A percentile compares a stretch with the other conserved stretches of the same genome.
Evolutionary conservation across 2,329 filamentous ascomycete genomes (phyloP).

Genomic region (Colletotrichum somersetense): DNA sequence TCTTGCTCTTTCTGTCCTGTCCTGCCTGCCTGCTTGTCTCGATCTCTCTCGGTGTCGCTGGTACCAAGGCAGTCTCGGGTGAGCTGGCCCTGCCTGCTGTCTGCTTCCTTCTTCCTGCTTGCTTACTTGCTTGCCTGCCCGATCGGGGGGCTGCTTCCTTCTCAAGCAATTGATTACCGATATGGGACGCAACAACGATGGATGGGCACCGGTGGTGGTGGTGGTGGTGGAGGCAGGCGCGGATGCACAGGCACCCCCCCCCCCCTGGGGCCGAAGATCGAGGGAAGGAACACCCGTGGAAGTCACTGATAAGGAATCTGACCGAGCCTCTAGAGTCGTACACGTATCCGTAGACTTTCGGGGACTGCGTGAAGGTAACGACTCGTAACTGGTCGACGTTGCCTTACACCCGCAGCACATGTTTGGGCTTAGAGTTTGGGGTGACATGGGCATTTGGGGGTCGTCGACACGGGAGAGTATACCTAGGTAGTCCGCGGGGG

Average conservation of each 20-base stretch:
- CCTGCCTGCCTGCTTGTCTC: neutral
- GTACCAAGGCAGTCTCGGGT: neutral
- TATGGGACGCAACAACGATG: conserved; percentile 19
- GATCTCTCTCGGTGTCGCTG: neutral
- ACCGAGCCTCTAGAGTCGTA: conserved; percentile 1
- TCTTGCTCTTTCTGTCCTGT: neutral
- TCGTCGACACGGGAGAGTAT: conserved; percentile 11
- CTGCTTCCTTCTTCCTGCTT: neutral
- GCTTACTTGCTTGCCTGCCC: conserved; percentile 14
- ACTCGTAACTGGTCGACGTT: conserved; percentile 2
- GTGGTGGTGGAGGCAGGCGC: neutral
- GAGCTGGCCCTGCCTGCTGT: neutral
- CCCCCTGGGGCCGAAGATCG: neutral
- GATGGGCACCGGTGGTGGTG: conserved; percentile 4
- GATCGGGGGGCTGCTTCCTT: conserved; percentile 26
- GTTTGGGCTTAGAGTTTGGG: conserved; percentile 36
- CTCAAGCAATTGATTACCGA: neutral
- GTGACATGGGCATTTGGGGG: conserved; percentile 37
- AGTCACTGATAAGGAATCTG: conserved; percentile 33
- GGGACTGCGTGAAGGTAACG: neutral
- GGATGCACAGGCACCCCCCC: conserved; percentile 23
- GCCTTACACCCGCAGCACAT: conserved; percentile 14
- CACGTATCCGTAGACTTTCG: neutral
- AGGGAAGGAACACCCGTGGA: conserved; percentile 1
- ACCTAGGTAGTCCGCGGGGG: conserved; percentile 1